These are phyloP conservation scores for Elsinoe batatas DNA, from an alignment of 2,329 filamentous ascomycete genomes.

Conservation along the genomic window DNA sequence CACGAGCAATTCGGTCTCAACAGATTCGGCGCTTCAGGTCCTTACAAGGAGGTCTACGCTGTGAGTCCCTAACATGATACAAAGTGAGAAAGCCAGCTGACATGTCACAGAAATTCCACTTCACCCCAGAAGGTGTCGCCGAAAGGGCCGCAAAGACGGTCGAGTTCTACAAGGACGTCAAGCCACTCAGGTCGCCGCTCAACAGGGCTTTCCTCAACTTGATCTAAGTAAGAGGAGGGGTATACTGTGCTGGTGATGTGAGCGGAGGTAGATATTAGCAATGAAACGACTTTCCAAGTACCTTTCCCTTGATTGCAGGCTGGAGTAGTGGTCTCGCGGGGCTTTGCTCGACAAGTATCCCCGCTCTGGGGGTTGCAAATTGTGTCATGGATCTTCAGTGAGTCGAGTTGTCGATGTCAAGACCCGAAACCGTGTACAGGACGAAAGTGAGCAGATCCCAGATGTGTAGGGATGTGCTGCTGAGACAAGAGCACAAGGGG, in stretches of 20 bases:
- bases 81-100: slow-evolving; percentile 12
- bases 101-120: slow-evolving; percentile 83
- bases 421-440: no score
- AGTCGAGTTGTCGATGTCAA: no score
- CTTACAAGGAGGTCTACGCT: slow-evolving; percentile 97
- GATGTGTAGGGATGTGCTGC: no score
- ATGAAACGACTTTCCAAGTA: background rate
- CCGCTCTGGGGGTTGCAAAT: no score
- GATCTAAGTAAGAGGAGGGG: slow-evolving; percentile 50
- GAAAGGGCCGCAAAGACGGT: slow-evolving; percentile 89
- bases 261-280: slow-evolving; percentile 3
- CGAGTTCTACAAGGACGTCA: slow-evolving; percentile 95
- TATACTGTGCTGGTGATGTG: background rate
- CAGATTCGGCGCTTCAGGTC: slow-evolving; percentile 93
- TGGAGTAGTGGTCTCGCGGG: no score
- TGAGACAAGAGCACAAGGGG: no score
- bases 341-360: no score
- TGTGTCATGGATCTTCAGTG: no score
- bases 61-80: slow-evolving; percentile 30
- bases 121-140: slow-evolving; percentile 91
- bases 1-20: slow-evolving; percentile 99
- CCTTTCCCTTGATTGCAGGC: background rate
- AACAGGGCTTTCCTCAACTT: slow-evolving; percentile 98
- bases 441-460: no score
- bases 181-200: slow-evolving; percentile 78